These are phyloP conservation scores for Graphilbum fragrans DNA, from an alignment of 2,329 filamentous ascomycete genomes.

Conservation along the genomic window DNA sequence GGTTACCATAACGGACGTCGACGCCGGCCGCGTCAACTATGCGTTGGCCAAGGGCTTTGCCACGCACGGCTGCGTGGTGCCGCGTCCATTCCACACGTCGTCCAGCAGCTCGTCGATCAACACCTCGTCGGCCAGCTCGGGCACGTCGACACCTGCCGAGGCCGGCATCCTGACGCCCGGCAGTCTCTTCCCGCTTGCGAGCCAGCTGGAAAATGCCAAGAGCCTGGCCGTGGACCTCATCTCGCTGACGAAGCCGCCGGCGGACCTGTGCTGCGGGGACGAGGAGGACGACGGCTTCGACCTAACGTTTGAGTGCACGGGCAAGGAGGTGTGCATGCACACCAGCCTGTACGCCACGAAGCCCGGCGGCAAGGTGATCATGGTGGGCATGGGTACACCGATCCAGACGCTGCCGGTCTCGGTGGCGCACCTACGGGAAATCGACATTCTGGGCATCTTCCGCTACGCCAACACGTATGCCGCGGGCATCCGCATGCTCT, in stretches of 20 bases:
- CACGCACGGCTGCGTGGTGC: constrained; percentile 44
- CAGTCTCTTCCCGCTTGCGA: constrained; percentile 31
- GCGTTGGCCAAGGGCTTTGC: constrained; percentile 46
- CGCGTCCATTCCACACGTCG: constrained; percentile 27
- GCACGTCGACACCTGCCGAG: constrained; percentile 33
- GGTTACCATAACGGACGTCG: constrained; percentile 49
- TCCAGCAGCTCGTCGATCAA: constrained; percentile 31
- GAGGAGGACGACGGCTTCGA: constrained; percentile 54
- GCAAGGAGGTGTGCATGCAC: constrained; percentile 63
- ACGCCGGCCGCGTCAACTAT: constrained; percentile 46
- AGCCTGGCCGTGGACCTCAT: constrained; percentile 36
- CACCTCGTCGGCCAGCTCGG: constrained; percentile 24
- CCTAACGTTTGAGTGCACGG: constrained; percentile 64
- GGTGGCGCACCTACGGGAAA: constrained; percentile 60
- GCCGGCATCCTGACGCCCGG: constrained; percentile 25
- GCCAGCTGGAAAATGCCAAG: constrained; percentile 39
- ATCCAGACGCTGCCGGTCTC: constrained; percentile 64
- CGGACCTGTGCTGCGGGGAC: constrained; percentile 15
- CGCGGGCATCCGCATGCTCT: constrained; percentile 52
- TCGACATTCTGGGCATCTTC: constrained; percentile 69
- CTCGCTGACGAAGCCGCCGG: constrained; percentile 21
- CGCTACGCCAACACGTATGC: constrained; percentile 67
- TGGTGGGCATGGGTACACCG: constrained; percentile 71
- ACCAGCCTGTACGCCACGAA: constrained; percentile 60
- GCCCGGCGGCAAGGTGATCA: constrained; percentile 59